Base-by-base conservation (phyloP, 2,329 filamentous ascomycete species). In the Sclerotinia nivalis region DNA sequence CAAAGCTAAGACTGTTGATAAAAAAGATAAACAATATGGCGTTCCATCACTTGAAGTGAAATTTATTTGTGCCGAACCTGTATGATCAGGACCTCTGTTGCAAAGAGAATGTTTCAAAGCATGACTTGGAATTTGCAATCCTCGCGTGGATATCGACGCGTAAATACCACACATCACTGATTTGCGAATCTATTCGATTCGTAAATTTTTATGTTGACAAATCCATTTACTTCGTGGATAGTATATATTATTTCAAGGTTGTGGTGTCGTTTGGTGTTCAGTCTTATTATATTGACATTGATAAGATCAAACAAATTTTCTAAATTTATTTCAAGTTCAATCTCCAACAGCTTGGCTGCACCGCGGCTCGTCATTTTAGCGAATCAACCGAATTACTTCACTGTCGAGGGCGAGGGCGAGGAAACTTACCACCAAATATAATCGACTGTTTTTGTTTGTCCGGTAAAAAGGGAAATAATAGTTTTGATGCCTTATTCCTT, bases 1-100 rank as follows among this genome's bases (percentile, higher is more conserved):
- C n/a, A 99, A 83, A 5, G 93, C 89, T n/a, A 98, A 86, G 0
- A 99, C 95, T 0, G 93, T 96, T 9, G 95, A 96, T 18, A 88
- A 86, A 76, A 96, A 91, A 22, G 83, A 85, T 71, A 95, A 75
- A 74, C 84, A 75, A 13, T n/a, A 66, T 40, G 77, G 77, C 28
- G 74, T 68, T 64, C 70, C 70, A 54, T 77, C 76, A 64, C 74
- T 69, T 18, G 68, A 64, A n/a, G 75, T 70, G 18, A 82, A 69
- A 70, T 73, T 75, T 61, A 74, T 76, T 69, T 80, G 76, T 28
- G 81, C 77, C 43, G 83, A 81, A 50, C 85, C 86, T 34, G 84
- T 77, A 76, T 89, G 84, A 75, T 90, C 88, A 2, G 87, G 88
- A 0, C 87, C 88, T 73, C 88, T 85, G 49, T 84, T 88, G 72